Conservation (phyloP, 208 protist genomes). For the Wallacemonas sp. region DNA sequence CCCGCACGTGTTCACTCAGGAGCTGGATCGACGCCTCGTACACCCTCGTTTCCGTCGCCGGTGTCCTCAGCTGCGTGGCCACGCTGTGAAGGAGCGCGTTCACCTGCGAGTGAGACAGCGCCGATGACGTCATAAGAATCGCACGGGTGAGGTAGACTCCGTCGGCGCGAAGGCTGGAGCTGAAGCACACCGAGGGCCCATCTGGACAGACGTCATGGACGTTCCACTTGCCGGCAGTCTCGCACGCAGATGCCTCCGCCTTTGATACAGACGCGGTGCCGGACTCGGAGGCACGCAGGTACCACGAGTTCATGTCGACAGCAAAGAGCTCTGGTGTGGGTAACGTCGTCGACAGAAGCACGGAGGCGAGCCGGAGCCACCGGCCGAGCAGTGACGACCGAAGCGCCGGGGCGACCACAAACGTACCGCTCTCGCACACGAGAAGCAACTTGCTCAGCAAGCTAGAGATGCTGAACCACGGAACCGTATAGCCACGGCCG, state of each 20-base stretch:
- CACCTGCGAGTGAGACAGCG: neutral
- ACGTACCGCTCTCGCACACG: neutral
- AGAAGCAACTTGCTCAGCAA: slow-evolving; percentile 6
- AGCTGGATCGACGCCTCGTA: neutral
- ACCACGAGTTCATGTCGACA: neutral
- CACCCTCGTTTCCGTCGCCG: neutral
- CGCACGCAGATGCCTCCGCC: too few species aligned
- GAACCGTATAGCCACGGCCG: too few species aligned
- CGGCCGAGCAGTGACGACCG: neutral
- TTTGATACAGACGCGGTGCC: too few species aligned
- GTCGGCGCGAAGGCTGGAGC: neutral
- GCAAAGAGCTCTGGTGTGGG: neutral
- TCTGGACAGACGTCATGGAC: too few species aligned
- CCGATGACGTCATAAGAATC: neutral
- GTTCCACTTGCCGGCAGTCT: too few species aligned
- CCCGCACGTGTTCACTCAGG: neutral
- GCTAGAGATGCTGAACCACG: slow-evolving; percentile 2
- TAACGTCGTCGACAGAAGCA: neutral
- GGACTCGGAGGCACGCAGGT: too few species aligned
- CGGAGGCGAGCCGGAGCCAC: neutral
- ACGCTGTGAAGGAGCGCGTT: neutral
- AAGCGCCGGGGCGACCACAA: neutral
- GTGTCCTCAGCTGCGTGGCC: neutral
- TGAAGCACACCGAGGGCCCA: neutral
- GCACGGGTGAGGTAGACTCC: neutral